Evolutionary conservation across 1,284 basidiomycete genomes (phyloP), one percentile per base, ranked within the genome.

Genomic region (Boletus mariae): DNA sequence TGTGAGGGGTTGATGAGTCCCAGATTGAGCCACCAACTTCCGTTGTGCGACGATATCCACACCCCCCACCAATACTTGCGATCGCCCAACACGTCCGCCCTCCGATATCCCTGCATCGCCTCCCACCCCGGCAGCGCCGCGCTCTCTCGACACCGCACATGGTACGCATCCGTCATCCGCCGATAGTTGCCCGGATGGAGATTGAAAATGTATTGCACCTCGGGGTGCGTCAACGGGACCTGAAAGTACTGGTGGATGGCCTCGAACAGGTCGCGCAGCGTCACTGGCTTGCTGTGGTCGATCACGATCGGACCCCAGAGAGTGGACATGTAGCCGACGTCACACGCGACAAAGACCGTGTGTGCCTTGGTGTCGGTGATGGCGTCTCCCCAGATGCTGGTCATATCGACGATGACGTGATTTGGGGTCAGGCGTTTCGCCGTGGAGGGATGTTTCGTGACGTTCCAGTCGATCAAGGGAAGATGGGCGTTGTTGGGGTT

Each of bases 391-490:
- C 65, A 59, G 28, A 63, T 54, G 3, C 57, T 49, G 4, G 49
- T 45, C 51, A 73, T 53, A 20, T 63, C 57, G 25, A 67, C 58
- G 54, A 63, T 45, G 47, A 69, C 54, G 29, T 66, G 61, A 6
- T 68, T 60, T 1, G 69, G 58, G 0, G 73, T 73, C 41, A 73
- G 54, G 23, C 68, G 65, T 58, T 61, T 67, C 2, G 73, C 71
- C 0, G 59, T 65, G 7, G 59, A 52, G 0, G 73, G 73, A 35
- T 65, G 61, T 35, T 66, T 64, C 5, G 70, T 62, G 32, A 76
- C 45, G 55, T 75, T 72, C 74, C 74, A 76, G 15, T 62, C 45
- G 32, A 75, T 59, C 43, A 62, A 54, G 6, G 75, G 72, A n/a
- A 68, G 51, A 15, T 61, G 45, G 12, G 65, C 47, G 32, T 68